phyloP scores from a whole-genome alignment of 2,329 filamentous ascomycete species.

The Sporothrix pallida region DNA sequence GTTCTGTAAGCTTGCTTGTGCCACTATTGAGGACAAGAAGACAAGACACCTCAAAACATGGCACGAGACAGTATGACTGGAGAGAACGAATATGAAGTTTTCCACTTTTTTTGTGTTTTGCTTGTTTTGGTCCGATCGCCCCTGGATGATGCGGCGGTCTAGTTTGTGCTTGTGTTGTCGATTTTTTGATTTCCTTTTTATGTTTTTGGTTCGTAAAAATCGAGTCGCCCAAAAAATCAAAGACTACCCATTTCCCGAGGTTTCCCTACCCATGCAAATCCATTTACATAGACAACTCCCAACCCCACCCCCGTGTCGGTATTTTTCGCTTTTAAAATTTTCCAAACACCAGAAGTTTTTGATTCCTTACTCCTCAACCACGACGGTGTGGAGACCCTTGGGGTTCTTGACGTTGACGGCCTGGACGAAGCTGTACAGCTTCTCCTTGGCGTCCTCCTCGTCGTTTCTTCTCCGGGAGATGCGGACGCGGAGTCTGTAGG shows the following conservation, averaged over 20 bases:
- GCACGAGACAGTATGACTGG: background rate
- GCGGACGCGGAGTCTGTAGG: constrained; percentile 95
- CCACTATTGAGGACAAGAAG: background rate
- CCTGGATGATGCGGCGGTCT: constrained; percentile 18
- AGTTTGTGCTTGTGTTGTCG: constrained; percentile 4
- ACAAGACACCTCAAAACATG: background rate
- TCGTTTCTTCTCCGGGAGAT: constrained; percentile 99
- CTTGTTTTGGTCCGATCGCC: constrained; percentile 17
- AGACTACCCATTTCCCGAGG: constrained; percentile 32
- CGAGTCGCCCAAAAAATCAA: constrained; percentile 34
- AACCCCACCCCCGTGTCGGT: constrained; percentile 19
- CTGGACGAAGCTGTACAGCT: constrained; percentile 99
- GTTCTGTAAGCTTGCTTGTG: too few relatives aligned
- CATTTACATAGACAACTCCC: constrained; percentile 24
- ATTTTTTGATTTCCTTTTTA: constrained; percentile 33
- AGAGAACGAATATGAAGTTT: constrained; percentile 8
- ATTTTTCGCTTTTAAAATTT: constrained; percentile 17
- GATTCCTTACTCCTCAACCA: constrained; percentile 80
- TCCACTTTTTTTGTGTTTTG: constrained; percentile 27
- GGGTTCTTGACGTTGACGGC: constrained; percentile 99
- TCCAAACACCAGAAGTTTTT: constrained; percentile 39
- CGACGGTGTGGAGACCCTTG: constrained; percentile 93
- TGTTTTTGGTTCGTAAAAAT: constrained; percentile 32
- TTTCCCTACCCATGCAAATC: constrained; percentile 33
- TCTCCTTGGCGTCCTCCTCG: constrained; percentile 99